Base-by-base conservation (phyloP, 2,329 filamentous ascomycete genomes). In the Drechslerella coelobrocha region DNA sequence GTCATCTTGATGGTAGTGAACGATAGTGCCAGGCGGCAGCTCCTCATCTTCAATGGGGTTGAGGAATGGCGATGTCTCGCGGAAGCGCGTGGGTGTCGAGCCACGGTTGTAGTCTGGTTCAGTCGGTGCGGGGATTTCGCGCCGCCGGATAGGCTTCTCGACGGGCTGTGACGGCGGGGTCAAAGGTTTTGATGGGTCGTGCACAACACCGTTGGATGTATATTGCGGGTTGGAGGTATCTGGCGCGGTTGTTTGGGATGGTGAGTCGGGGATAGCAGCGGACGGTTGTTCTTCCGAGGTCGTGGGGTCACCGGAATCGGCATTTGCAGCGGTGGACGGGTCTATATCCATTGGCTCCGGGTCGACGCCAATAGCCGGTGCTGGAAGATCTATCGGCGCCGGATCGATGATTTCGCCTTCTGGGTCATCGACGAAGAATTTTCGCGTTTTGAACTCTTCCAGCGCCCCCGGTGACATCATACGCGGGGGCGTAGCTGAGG, bases 401-500 rank as follows among this genome's bases (percentile, higher is more conserved):
- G 55, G 53, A n/a, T 45, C 39, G 17, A 29, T 10, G 24, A 19
- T 29, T 24, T 52, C 41, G 19, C 56, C 68, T n/a, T 45, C 78
- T n/a, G 65, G 54, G 10, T 69, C 53, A 7, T 66, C 54, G 34
- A 73, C 62, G 43, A 54, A 47, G 57, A 71, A 66, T 43, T 74
- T 61, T 9, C 61, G 50, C 0, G 55, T 68, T 45, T 54, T 52
- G 17, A 73, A 66, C 17, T 73, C 47, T 2, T 74, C 66, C 23
- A 75, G 62, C 12, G 75, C 54, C 1, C 59, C 62, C 1, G 75
- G 74, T 0, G 79, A 79, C 65, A 83, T 75, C 73, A 81, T 82
- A 7, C 81, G 79, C 14, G 81, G 77, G 4, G 76, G 76, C 29
- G 78, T 78, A 19, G 77, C 74, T 14, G 65, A 61, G 1, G 81